Percentiles rank a stretch among this genome's conserved stretches.
Conservation (phyloP, 768 basidiomycete species). For the Lepiota brunneoincarnata region DNA sequence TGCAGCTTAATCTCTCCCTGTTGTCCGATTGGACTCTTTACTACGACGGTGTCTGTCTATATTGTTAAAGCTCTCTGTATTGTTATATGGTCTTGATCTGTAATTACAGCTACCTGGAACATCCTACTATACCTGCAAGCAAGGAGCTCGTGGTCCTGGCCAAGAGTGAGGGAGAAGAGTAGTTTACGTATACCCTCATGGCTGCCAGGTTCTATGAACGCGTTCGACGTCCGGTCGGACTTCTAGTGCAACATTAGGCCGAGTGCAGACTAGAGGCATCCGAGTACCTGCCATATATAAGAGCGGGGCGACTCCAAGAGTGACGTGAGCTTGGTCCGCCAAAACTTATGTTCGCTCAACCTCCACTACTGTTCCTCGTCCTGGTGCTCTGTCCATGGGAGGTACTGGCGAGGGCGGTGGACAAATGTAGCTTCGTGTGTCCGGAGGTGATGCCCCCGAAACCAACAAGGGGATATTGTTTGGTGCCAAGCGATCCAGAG, state of each 20-base stretch:
- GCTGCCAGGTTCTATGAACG: neutral
- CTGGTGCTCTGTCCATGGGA: neutral
- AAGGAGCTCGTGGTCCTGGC: no score
- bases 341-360: neutral
- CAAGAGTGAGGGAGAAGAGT: no score
- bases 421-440: neutral
- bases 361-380: constrained; percentile 1
- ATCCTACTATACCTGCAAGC: constrained; percentile 1
- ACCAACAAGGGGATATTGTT: neutral
- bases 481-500: neutral
- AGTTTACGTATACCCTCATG: no score
- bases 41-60: constrained; percentile 13
- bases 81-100: constrained; percentile 31
- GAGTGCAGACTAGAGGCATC: neutral
- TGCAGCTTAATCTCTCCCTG: constrained; percentile 12
- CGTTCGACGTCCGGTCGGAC: neutral
- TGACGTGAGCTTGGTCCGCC: no score
- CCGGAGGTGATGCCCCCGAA: neutral
- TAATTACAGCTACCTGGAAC: constrained; percentile 22
- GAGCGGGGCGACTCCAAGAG: no score
- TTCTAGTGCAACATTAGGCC: neutral
- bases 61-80: constrained; percentile 30
- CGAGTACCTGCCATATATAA: neutral
- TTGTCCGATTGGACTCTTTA: constrained; percentile 7
- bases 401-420: neutral